Conservation (phyloP, 2,329 filamentous ascomycete genomes). For the Pseudogymnoascus sp. region DNA sequence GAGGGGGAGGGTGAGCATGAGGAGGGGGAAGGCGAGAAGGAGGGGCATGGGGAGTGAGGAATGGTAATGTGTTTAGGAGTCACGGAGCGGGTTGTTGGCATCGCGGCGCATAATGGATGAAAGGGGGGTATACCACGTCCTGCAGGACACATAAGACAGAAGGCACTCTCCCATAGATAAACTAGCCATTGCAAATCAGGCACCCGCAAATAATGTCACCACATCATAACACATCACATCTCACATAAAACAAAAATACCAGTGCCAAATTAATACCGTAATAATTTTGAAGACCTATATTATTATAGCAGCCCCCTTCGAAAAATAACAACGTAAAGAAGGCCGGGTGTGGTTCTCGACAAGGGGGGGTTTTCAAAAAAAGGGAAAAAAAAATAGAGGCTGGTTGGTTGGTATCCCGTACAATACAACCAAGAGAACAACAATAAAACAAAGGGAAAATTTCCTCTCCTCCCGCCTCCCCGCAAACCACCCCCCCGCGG, state of each 20-base stretch:
- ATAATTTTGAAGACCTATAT: conserved; percentile 9
- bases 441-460: background rate
- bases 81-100: background rate
- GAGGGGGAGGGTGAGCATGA: background rate
- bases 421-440: background rate
- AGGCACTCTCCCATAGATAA: background rate
- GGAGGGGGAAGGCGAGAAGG: too few relatives aligned
- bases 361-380: background rate
- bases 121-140: background rate
- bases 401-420: background rate
- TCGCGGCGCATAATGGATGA: background rate
- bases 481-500: background rate
- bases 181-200: background rate
- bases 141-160: background rate
- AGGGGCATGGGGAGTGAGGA: background rate
- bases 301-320: background rate
- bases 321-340: background rate
- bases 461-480: background rate
- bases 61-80: background rate
- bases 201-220: background rate
- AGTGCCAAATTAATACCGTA: background rate
- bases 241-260: background rate
- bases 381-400: background rate
- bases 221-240: background rate
- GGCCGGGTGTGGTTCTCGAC: background rate